Evolutionary conservation across 129 eudicot species (phyloP), one percentile per base, ranked within the genome.

Genomic region (Smallanthus sonchifolius): DNA sequence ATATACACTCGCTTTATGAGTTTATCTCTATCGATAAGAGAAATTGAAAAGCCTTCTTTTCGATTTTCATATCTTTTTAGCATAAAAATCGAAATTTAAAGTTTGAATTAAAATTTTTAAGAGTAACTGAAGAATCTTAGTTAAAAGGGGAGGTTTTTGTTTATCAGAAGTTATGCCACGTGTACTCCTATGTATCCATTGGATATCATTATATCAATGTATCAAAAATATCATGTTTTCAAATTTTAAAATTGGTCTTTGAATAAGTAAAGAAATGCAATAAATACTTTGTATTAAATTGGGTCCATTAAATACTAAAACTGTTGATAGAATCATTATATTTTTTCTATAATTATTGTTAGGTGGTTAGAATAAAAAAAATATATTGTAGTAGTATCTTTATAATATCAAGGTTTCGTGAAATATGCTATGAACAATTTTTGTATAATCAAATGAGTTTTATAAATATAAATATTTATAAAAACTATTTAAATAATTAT

Each of bases 101-200:
- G 7, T 61, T 76, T 14, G 1, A 65, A 65, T 17, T n/a, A n/a
- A n/a, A n/a, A n/a, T 17, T 48, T 6, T 0, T 7, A 11, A 10
- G 55, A 77, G 76, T 59, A 36, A 63, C 34, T 24, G 67, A 64
- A 71, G 82, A 70, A 78, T 15, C 60, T 38, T 62, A 24, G 30
- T 24, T 24, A 62, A 52, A 51, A 72, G 48, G 78, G 82, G 77
- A 28, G 73, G 78, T 63, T 79, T 78, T 72, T 71, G 52, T 72
- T 51, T 35, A 20, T 10, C 65, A 63, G 73, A 64, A 51, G 60
- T 52, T 72, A 79, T 49, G 78, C 73, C 82, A 79, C 82, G 82
- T 79, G 78, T 42, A 72, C 32, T 30, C 67, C 5, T 72, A 32
- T 64, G 77, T 19, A 79, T 67, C 69, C 38, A 66, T 67, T 68